Evolutionary conservation across 1,284 basidiomycete genomes (phyloP).

Genomic region (Ganoderma resinaceum): DNA sequence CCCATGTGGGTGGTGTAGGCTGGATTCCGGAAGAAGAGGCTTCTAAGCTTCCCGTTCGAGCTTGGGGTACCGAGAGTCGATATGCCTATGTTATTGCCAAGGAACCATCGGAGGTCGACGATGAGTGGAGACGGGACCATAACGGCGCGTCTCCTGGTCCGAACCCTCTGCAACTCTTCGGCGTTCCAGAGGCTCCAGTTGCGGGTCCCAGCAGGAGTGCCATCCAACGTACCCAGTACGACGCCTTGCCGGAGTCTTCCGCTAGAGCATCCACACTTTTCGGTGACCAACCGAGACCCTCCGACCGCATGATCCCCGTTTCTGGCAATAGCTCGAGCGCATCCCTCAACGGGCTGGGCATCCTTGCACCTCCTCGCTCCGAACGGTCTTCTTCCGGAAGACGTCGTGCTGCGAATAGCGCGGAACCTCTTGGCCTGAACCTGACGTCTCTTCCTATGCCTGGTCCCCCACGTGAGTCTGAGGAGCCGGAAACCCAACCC

Average conservation of each 20-base stretch:
- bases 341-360: conserved; percentile 3
- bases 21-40: conserved; percentile 22
- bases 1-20: conserved; percentile 3
- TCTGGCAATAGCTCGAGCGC: conserved; percentile 5
- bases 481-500: conserved; percentile 17
- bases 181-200: conserved; percentile 14
- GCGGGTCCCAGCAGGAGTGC: conserved; percentile 20
- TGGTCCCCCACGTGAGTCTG: conserved; percentile 5
- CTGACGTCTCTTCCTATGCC: conserved; percentile 13
- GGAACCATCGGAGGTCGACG: conserved; percentile 24
- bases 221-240: conserved; percentile 16
- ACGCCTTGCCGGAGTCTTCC: conserved; percentile 9
- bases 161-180: conserved; percentile 24
- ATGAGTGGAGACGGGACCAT: conserved; percentile 14
- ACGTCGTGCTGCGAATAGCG: not conserved
- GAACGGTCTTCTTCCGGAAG: not conserved
- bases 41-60: conserved; percentile 19
- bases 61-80: conserved; percentile 17
- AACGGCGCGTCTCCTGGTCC: conserved; percentile 14
- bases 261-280: conserved; percentile 16
- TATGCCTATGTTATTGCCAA: conserved; percentile 22
- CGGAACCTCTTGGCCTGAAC: conserved; percentile 14
- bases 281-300: conserved; percentile 4
- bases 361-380: not conserved
- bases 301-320: conserved; percentile 7